These are phyloP conservation scores for Boletus eberwhitei DNA, from an alignment of 768 basidiomycete species.

Conservation along the genomic window DNA sequence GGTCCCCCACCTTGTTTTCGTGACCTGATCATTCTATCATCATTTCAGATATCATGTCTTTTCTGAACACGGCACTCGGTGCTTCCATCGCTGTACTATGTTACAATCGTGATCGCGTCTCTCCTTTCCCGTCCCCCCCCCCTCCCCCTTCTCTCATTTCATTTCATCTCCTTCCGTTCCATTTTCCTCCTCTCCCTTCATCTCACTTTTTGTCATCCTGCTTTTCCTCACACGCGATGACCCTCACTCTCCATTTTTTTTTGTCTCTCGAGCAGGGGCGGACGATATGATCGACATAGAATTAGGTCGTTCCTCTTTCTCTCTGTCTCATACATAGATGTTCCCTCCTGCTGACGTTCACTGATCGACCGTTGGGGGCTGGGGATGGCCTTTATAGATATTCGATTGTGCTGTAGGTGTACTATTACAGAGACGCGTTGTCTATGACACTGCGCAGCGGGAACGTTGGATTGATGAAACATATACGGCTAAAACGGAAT, in stretches of 20 bases:
- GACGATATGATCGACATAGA: slow-evolving; percentile 22
- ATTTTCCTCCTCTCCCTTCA: not conserved
- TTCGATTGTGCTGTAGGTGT: slow-evolving; percentile 16
- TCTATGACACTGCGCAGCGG: not conserved
- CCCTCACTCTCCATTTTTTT: not conserved
- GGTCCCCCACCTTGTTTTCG: not conserved
- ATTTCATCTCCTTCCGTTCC: not conserved
- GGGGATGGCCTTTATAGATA: slow-evolving; percentile 7
- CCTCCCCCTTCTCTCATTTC: too few species aligned
- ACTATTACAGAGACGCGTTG: slow-evolving; percentile 13
- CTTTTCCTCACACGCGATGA: slow-evolving; percentile 1
- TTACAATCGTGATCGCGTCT: slow-evolving; percentile 10
- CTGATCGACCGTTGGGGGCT: not conserved
- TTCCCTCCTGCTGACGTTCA: not conserved
- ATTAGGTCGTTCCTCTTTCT: not conserved
- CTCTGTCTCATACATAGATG: slow-evolving; percentile 6
- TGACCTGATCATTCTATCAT: not conserved
- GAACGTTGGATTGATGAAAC: slow-evolving; percentile 1
- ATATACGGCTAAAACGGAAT: slow-evolving; percentile 9
- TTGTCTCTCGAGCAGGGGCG: slow-evolving; percentile 6
- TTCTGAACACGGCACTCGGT: slow-evolving; percentile 3
- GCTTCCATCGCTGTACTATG: slow-evolving; percentile 18
- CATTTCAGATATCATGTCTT: slow-evolving; percentile 10
- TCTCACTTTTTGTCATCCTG: not conserved
- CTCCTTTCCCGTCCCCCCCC: not conserved